Evolutionary conservation across 2,329 filamentous ascomycete species (phyloP).

Genomic region (Colletotrichum sp.): DNA sequence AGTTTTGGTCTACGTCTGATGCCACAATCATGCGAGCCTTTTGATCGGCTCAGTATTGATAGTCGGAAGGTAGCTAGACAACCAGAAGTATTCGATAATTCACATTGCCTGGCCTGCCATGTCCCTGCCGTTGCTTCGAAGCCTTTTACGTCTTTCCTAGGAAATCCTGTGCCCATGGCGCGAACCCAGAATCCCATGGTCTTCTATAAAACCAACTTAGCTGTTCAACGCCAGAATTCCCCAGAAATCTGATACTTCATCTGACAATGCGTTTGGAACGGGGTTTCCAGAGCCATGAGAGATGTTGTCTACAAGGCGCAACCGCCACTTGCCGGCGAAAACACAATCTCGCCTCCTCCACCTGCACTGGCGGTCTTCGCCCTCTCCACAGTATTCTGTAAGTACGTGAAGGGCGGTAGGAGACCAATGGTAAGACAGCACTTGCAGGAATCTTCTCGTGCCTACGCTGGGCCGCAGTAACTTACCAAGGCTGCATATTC

Average conservation of each 20-base stretch:
- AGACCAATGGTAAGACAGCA: background rate
- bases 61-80: background rate
- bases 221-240: background rate
- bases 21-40: background rate
- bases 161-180: background rate
- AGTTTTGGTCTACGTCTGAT: background rate
- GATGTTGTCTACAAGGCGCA: background rate
- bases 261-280: background rate
- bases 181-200: background rate
- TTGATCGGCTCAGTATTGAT: background rate
- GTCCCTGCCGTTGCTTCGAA: background rate
- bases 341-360: background rate
- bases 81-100: fast-evolving
- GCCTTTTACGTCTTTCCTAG: background rate
- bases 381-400: background rate
- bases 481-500: background rate
- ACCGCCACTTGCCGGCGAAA: background rate
- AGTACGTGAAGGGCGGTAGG: fast-evolving
- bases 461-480: fast-evolving
- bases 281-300: background rate
- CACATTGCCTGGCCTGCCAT: background rate
- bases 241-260: background rate
- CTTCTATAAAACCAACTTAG: background rate
- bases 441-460: background rate
- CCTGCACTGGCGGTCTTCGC: fast-evolving